Conservation (phyloP, 148 eudicot species). For the Nepenthes gracilis region DNA sequence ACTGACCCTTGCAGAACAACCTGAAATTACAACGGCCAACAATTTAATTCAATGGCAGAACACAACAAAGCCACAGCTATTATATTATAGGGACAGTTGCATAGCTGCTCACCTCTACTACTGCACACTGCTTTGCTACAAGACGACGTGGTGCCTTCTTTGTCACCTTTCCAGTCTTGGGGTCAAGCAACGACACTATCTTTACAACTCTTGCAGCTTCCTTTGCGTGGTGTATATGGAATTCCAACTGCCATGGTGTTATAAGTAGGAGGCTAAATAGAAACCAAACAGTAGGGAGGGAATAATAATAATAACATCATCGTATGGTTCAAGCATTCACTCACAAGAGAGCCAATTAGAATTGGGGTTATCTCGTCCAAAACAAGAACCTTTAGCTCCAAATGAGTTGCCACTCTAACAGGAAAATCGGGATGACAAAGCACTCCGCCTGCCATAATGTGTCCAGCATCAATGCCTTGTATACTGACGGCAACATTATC, state of each 20-base stretch:
- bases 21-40: conserved; percentile 22
- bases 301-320: background rate
- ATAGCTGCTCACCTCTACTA: conserved; percentile 50
- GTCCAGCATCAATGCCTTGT: conserved; percentile 58
- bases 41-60: background rate
- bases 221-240: conserved; percentile 81
- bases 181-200: conserved; percentile 74
- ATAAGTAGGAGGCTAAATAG: background rate
- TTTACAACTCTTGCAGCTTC: conserved; percentile 68
- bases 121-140: conserved; percentile 72
- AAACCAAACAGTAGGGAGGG: background rate
- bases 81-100: background rate
- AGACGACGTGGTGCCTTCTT: conserved; percentile 87
- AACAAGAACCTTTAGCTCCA: conserved; percentile 76
- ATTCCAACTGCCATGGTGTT: conserved; percentile 47
- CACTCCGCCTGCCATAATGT: conserved; percentile 74
- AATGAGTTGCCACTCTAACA: conserved; percentile 51
- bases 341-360: conserved; percentile 78
- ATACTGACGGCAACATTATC: conserved; percentile 74
- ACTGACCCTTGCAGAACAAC: conserved; percentile 55
- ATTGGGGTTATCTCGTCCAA: conserved; percentile 69
- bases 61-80: background rate
- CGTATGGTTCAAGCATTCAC: background rate
- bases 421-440: conserved; percentile 95
- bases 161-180: conserved; percentile 75